Evolutionary conservation across 306 rosid species (phyloP).

Genomic region (Prunus fruticosa): DNA sequence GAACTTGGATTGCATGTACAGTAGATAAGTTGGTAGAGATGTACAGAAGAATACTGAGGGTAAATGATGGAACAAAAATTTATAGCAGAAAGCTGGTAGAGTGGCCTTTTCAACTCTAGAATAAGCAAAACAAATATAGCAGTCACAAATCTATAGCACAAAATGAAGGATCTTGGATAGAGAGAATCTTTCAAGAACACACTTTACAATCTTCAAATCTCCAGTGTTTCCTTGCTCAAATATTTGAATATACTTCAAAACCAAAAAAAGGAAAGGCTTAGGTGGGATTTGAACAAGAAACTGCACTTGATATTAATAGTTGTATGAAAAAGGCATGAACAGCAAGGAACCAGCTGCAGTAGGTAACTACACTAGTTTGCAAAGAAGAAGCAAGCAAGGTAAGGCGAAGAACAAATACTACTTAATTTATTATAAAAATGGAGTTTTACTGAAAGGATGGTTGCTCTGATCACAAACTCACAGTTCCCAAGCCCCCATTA

Average conservation of each 20-base stretch:
- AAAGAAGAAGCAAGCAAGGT: constrained; percentile 20
- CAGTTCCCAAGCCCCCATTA: constrained; percentile 40
- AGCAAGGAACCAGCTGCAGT: not conserved
- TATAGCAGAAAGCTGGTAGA: constrained; percentile 11
- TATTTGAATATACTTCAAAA: not conserved
- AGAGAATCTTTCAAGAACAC: too few species aligned
- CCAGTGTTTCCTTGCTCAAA: not conserved
- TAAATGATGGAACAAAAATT: not conserved
- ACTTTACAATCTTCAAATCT: too few species aligned
- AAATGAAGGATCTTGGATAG: not conserved
- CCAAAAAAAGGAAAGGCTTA: not conserved
- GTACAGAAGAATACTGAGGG: not conserved
- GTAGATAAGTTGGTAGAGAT: constrained; percentile 21
- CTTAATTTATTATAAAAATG: not conserved
- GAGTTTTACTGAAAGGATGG: constrained; percentile 7
- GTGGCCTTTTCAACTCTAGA: not conserved
- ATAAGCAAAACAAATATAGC: not conserved
- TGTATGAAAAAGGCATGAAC: constrained; percentile 17
- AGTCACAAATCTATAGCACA: not conserved
- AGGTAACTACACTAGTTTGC: constrained; percentile 22
- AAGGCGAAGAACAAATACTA: not conserved
- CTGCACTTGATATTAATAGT: not conserved
- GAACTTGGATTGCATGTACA: constrained; percentile 5
- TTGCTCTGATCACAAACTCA: constrained; percentile 23
- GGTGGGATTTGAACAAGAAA: constrained; percentile 10